Evolutionary conservation across 768 basidiomycete genomes (phyloP).

Genomic region (Russula sp.): DNA sequence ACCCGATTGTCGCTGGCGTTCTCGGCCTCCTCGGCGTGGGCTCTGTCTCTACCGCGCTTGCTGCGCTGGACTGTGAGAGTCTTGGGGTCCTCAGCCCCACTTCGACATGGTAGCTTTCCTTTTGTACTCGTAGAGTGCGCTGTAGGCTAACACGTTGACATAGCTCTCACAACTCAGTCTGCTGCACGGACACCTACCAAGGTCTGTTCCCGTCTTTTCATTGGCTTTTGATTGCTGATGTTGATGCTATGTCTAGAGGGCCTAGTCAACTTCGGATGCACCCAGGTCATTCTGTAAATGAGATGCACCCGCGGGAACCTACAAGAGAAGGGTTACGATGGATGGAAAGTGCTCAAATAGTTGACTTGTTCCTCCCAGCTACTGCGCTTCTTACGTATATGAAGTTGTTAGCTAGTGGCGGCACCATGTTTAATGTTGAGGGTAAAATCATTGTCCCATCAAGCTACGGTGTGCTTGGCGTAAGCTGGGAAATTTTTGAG

Average conservation of each 20-base stretch:
- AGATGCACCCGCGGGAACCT: neutral
- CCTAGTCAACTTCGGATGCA: neutral
- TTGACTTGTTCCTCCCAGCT: neutral
- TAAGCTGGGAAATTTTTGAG: neutral
- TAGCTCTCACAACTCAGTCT: neutral
- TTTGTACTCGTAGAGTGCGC: neutral
- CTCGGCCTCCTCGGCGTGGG: neutral
- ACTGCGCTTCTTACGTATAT: neutral
- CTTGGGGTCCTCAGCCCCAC: neutral
- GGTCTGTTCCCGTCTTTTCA: conserved; percentile 1
- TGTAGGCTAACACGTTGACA: neutral
- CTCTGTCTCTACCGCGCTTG: too few relatives aligned
- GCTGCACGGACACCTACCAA: neutral
- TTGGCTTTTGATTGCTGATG: neutral
- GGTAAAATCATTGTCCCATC: neutral
- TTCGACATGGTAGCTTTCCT: neutral
- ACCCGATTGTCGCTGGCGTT: fast-evolving
- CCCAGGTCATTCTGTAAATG: conserved; percentile 4
- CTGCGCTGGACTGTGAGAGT: neutral
- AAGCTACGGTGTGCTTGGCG: neutral
- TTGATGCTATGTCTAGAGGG: neutral
- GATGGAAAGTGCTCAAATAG: neutral
- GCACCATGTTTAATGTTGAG: neutral
- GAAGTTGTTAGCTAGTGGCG: neutral
- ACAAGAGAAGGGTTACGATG: neutral